Percentiles rank a stretch among this genome's conserved stretches.
Evolutionary conservation across 352 stramenopile species (phyloP).

Genomic region (Pythium aristosporum): DNA sequence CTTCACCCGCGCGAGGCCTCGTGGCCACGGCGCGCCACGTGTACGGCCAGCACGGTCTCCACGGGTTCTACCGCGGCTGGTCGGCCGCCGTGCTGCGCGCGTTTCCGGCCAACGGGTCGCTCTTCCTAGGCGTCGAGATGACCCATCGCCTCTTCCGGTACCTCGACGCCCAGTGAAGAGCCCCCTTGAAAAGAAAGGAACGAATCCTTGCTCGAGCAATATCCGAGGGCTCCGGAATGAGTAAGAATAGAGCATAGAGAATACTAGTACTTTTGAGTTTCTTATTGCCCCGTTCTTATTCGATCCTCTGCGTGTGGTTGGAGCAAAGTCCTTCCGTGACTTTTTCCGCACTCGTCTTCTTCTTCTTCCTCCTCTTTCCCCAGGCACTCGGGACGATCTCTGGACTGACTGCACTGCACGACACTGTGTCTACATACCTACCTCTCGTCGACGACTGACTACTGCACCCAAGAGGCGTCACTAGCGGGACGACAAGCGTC

Average conservation of each 20-base stretch:
- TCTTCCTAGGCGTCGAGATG: constrained; percentile 90
- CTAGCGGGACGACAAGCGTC: constrained; percentile 5
- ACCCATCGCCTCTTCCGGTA: constrained; percentile 78
- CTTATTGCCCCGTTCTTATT: neutral
- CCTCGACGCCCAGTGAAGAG: constrained; percentile 32
- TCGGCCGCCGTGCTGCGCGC: constrained; percentile 76
- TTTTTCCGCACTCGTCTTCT: neutral
- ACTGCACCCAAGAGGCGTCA: no score
- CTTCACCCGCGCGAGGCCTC: constrained; percentile 29
- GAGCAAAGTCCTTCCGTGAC: neutral
- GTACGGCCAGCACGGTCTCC: constrained; percentile 65
- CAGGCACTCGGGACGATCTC: neutral
- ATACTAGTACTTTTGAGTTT: neutral
- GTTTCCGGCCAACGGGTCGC: constrained; percentile 88
- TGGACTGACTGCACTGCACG: neutral
- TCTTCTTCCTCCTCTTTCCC: neutral
- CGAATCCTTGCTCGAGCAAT: no score
- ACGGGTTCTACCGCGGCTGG: constrained; percentile 87
- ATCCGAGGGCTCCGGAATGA: neutral
- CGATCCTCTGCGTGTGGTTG: neutral
- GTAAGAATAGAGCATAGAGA: constrained; percentile 5
- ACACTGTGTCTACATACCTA: neutral
- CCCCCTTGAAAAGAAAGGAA: neutral
- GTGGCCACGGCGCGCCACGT: constrained; percentile 52
- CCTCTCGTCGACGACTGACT: no score